phyloP scores from a whole-genome alignment of 1,284 basidiomycete species.

The Sporisorium reilianum region DNA sequence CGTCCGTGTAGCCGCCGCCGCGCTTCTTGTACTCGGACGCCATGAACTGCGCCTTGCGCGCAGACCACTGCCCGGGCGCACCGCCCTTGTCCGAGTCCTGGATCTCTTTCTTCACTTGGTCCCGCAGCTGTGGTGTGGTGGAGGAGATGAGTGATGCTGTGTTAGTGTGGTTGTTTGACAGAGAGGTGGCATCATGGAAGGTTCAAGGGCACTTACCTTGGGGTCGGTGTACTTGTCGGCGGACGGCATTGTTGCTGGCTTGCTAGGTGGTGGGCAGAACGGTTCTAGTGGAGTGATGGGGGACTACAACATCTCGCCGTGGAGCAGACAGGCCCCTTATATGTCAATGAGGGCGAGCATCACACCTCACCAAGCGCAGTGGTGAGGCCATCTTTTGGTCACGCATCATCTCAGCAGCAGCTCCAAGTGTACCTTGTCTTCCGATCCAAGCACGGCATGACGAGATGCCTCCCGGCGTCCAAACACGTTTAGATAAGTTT shows the following conservation, averaged over 20 bases:
- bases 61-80: slow-evolving; percentile 46
- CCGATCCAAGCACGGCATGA: neutral
- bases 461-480: too few species aligned
- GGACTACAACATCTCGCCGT: too few species aligned
- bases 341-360: slow-evolving; percentile 4
- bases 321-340: neutral
- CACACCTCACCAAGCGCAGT: neutral
- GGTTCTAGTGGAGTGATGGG: neutral
- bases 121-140: slow-evolving; percentile 16
- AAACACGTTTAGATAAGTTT: slow-evolving; percentile 31
- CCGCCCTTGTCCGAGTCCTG: slow-evolving; percentile 46
- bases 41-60: slow-evolving; percentile 46
- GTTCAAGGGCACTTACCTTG: slow-evolving; percentile 21
- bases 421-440: neutral
- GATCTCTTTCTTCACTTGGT: slow-evolving; percentile 42
- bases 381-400: too few species aligned
- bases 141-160: neutral
- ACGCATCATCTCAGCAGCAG: neutral
- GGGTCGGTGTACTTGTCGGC: slow-evolving; percentile 52
- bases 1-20: slow-evolving; percentile 43
- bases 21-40: slow-evolving; percentile 49
- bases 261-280: neutral
- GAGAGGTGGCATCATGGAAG: too few species aligned
- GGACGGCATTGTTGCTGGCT: slow-evolving; percentile 32
- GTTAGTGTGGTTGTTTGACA: neutral